These are phyloP conservation scores for Gnomoniopsis smithogilvyi DNA, from an alignment of 2,329 filamentous ascomycete species.

Conservation along the genomic window DNA sequence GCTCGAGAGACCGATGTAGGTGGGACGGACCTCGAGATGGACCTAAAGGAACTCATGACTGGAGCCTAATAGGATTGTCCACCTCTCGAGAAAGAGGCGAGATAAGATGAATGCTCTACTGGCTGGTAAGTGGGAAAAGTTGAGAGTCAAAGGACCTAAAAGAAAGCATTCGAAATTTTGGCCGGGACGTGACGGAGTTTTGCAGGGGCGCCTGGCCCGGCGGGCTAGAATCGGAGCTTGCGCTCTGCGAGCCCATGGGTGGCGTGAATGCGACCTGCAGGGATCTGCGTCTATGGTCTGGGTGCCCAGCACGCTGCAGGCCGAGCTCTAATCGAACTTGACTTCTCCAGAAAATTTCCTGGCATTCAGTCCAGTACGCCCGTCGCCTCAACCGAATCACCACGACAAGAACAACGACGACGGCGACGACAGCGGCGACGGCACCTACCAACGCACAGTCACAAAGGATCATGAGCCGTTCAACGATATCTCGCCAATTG, in stretches of 20 bases:
- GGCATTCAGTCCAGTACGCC: too few relatives aligned
- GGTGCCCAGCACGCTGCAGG: background rate
- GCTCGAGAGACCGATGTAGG: constrained; percentile 40
- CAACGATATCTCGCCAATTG: constrained; percentile 40
- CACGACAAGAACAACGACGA: constrained; percentile 11
- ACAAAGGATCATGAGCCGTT: constrained; percentile 37
- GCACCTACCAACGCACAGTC: background rate
- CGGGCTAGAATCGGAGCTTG: constrained; percentile 16
- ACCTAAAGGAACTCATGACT: constrained; percentile 45
- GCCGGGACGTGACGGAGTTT: constrained; percentile 12
- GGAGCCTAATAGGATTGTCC: constrained; percentile 22
- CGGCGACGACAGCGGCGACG: constrained; percentile 25
- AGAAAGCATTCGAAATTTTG: constrained; percentile 12
- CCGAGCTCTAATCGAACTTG: background rate
- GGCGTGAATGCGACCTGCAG: constrained; percentile 5
- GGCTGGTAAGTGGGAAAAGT: constrained; percentile 2
- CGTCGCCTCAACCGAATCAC: background rate
- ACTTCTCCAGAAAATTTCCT: background rate
- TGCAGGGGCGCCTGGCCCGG: constrained; percentile 3
- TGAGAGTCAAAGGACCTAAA: background rate
- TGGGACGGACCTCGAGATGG: constrained; percentile 39
- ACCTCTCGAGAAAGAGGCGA: constrained; percentile 20
- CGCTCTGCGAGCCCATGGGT: constrained; percentile 1
- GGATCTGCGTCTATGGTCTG: background rate
- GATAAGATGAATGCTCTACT: background rate